Conservation (phyloP, 305 asterid genomes). For the Stenogyne calaminthoides region DNA sequence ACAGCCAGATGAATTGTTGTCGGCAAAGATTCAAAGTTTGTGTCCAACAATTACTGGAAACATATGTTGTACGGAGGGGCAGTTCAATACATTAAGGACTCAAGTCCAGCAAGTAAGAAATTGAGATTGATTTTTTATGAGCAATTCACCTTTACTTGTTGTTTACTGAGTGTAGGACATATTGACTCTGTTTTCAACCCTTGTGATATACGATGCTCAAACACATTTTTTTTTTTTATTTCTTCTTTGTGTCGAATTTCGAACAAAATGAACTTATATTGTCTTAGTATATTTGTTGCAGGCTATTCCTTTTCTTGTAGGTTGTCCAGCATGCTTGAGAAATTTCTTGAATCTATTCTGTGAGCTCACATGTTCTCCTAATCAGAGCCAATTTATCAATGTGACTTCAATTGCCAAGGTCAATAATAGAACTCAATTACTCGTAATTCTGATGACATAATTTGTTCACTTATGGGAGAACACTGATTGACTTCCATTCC, state of each 20-base stretch:
- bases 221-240: neutral
- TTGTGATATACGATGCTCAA: neutral
- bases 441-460: neutral
- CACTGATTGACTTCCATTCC: neutral
- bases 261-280: constrained; percentile 23
- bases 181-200: neutral
- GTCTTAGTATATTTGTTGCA: constrained; percentile 53
- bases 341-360: constrained; percentile 97
- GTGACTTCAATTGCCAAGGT: constrained; percentile 87
- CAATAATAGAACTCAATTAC: constrained; percentile 30
- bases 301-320: constrained; percentile 99
- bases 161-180: neutral
- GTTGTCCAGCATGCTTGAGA: constrained; percentile 99
- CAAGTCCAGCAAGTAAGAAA: constrained; percentile 97
- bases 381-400: constrained; percentile 94
- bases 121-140: constrained; percentile 24
- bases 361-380: constrained; percentile 97
- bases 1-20: constrained; percentile 83
- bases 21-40: constrained; percentile 93
- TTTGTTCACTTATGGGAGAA: neutral
- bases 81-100: constrained; percentile 74
- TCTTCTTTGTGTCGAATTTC: neutral
- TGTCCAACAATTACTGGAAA: constrained; percentile 96
- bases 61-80: constrained; percentile 90
- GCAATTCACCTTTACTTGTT: neutral